Evolutionary conservation across 139 green algal genomes (phyloP).

Genomic region (Nannochloris sp.): DNA sequence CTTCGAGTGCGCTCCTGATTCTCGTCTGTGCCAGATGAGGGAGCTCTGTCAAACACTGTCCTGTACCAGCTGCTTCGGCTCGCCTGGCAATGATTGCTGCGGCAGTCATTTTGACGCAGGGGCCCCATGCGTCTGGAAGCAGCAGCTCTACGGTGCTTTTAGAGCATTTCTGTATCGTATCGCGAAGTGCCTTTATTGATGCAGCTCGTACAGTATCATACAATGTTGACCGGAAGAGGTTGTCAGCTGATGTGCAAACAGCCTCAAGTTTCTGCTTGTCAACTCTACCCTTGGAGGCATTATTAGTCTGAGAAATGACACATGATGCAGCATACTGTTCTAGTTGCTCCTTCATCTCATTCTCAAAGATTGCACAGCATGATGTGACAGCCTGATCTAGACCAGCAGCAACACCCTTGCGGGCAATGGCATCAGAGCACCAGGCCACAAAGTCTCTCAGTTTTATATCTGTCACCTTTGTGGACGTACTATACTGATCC

Average conservation of each 20-base stretch:
- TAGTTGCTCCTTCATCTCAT: too few relatives aligned
- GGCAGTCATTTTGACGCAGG: neutral
- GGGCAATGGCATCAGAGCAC: constrained; percentile 19
- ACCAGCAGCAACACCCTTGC: constrained; percentile 18
- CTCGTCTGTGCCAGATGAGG: neutral
- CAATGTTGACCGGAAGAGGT: too few relatives aligned
- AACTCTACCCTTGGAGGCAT: too few relatives aligned
- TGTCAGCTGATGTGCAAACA: too few relatives aligned
- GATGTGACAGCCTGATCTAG: neutral
- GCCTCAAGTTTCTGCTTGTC: too few relatives aligned
- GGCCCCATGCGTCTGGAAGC: neutral
- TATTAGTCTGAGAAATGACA: too few relatives aligned
- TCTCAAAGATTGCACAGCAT: neutral
- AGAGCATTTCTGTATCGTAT: neutral
- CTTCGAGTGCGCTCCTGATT: neutral
- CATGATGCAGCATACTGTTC: too few relatives aligned
- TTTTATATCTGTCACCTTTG: constrained; percentile 23
- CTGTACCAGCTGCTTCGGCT: neutral
- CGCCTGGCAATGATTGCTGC: neutral
- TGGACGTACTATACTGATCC: constrained; percentile 33
- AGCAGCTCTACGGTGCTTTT: neutral
- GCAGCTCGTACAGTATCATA: too few relatives aligned
- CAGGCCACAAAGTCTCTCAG: constrained; percentile 33
- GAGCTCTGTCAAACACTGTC: neutral
- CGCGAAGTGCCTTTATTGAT: neutral